These are phyloP conservation scores for Lumnitzera racemosa DNA, from an alignment of 345 rosid species.

Conservation along the genomic window DNA sequence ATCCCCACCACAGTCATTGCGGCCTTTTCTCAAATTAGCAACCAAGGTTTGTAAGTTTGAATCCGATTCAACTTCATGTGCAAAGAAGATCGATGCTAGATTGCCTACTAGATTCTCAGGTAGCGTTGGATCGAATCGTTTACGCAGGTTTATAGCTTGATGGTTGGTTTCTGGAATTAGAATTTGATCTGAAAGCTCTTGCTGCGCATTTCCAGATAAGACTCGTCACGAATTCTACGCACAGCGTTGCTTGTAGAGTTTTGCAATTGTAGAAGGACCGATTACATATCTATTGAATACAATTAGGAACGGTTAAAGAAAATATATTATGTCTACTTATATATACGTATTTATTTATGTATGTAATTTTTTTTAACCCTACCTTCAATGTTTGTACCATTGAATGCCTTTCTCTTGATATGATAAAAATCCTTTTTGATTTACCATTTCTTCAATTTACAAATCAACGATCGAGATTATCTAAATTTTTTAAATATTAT, in stretches of 20 bases:
- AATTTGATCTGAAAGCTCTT: conserved; percentile 9
- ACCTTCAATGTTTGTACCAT: no score
- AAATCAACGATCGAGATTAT: no score
- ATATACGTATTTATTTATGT: no score
- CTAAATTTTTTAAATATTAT: no score
- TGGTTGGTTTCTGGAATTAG: background rate
- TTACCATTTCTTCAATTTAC: no score
- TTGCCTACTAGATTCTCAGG: conserved; percentile 9
- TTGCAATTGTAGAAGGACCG: background rate
- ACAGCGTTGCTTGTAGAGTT: background rate
- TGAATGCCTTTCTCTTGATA: no score
- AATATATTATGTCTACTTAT: no score
- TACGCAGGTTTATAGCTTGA: conserved; percentile 9
- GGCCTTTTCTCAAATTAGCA: conserved; percentile 11
- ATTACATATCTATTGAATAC: conserved; percentile 1
- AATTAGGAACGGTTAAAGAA: background rate
- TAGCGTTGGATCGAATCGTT: conserved; percentile 1
- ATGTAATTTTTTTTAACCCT: no score
- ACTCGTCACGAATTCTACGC: conserved; percentile 7
- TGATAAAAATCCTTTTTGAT: no score
- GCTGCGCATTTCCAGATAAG: conserved; percentile 12
- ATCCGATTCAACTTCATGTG: background rate
- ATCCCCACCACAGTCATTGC: conserved; percentile 1
- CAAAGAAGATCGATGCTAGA: conserved; percentile 7
- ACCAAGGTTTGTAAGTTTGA: conserved; percentile 15